Percentiles rank a stretch among this genome's conserved stretches.
These are phyloP conservation scores for Cyclotella baltica DNA, from an alignment of 108 stramenopile species.

Conservation along the genomic window DNA sequence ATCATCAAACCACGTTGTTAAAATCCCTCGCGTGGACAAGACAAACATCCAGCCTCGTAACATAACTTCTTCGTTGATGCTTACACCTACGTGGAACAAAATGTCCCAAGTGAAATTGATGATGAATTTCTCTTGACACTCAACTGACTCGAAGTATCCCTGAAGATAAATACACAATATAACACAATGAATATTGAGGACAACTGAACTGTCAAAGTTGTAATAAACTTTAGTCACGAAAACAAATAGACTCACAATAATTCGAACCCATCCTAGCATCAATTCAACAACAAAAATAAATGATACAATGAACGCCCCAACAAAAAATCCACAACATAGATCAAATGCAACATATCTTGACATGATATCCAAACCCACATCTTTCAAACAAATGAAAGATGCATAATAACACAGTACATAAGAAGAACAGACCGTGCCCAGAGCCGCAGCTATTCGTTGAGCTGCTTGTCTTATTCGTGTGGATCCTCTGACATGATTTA, in stretches of 20 bases:
- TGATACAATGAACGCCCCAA: constrained; percentile 40
- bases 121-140: constrained; percentile 22
- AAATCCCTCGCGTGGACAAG: constrained; percentile 18
- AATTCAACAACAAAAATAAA: constrained; percentile 35
- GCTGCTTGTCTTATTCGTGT: constrained; percentile 46
- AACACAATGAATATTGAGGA: background rate
- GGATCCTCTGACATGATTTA: constrained; percentile 53
- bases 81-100: constrained; percentile 47
- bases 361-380: constrained; percentile 26
- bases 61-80: constrained; percentile 55
- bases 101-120: constrained; percentile 49
- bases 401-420: constrained; percentile 23
- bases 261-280: constrained; percentile 40
- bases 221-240: background rate
- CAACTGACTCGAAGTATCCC: constrained; percentile 44
- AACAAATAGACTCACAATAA: background rate
- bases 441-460: constrained; percentile 29
- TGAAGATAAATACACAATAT: background rate
- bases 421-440: constrained; percentile 32
- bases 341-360: constrained; percentile 15
- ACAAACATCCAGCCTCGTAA: constrained; percentile 53
- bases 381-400: constrained; percentile 16
- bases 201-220: background rate
- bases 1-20: constrained; percentile 5
- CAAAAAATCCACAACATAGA: constrained; percentile 27